phyloP scores from a whole-genome alignment of 306 rosid species.

The Chamaecrista fasciculata region DNA sequence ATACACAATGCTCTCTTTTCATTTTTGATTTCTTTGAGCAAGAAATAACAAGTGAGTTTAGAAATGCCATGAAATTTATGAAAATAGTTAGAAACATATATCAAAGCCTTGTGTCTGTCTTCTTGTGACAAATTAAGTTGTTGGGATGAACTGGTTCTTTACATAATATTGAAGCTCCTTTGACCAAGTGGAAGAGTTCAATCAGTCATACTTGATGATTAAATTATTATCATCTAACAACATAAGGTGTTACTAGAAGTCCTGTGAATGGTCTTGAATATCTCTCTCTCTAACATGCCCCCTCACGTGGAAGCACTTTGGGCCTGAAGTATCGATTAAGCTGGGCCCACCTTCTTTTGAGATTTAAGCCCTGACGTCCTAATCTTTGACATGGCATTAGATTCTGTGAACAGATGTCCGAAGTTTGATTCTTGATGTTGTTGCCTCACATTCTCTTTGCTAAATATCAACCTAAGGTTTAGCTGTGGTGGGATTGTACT shows the following conservation, averaged over 20 bases:
- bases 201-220: background rate
- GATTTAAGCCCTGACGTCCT: background rate
- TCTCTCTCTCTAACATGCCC: background rate
- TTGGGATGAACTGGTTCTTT: background rate
- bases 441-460: background rate
- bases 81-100: too few relatives aligned
- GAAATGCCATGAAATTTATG: background rate
- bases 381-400: background rate
- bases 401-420: background rate
- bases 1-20: background rate
- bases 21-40: background rate
- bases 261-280: background rate
- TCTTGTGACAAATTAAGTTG: background rate
- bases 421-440: background rate
- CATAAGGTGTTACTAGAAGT: background rate
- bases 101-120: background rate
- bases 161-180: background rate
- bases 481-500: background rate
- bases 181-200: background rate
- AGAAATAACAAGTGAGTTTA: background rate
- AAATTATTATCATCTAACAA: background rate
- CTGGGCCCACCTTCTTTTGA: background rate
- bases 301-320: background rate
- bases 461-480: background rate
- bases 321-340: background rate